A percentile compares a stretch with the other conserved stretches of the same genome.
phyloP scores from a whole-genome alignment of 2,329 filamentous ascomycete genomes.

The Celoporthe dispersa region DNA sequence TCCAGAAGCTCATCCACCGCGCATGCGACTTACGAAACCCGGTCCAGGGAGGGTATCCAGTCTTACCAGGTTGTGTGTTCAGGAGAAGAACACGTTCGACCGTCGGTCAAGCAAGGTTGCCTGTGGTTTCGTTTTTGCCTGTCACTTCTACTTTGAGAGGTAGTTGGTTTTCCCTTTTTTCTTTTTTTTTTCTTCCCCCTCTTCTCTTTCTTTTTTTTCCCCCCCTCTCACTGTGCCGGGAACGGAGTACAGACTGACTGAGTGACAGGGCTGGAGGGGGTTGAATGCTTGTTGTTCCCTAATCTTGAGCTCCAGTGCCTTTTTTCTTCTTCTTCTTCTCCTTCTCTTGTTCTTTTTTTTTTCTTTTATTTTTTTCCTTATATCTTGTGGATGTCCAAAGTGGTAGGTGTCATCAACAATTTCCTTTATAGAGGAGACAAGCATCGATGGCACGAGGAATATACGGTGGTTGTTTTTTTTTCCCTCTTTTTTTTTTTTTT shows the following conservation, averaged over 20 bases:
- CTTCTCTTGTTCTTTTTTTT: background rate
- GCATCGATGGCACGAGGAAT: background rate
- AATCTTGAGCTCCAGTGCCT: no score
- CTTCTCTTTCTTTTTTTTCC: no score
- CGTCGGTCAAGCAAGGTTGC: slow-evolving; percentile 9
- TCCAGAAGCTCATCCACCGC: slow-evolving; percentile 20
- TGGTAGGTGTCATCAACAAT: slow-evolving; percentile 17
- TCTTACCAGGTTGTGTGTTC: slow-evolving; percentile 16
- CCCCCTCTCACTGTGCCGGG: slow-evolving; percentile 24
- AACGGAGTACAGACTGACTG: slow-evolving; percentile 16
- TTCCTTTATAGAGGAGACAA: background rate
- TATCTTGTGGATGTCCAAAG: slow-evolving; percentile 17
- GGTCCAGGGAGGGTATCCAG: slow-evolving; percentile 19
- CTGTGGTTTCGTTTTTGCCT: background rate
- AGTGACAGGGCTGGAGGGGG: background rate
- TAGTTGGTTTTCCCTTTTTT: background rate
- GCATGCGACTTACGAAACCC: slow-evolving; percentile 29
- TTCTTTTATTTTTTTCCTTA: background rate
- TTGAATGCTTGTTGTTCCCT: background rate
- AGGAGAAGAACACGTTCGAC: slow-evolving; percentile 17
- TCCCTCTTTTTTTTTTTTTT: no score
- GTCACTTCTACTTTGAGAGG: no score
- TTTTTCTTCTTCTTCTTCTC: background rate
- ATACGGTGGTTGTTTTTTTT: slow-evolving; percentile 14
- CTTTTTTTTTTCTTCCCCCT: background rate